Evolutionary conservation across 257 asterid species (phyloP).

Genomic region (Nicotiana obtusifolia): DNA sequence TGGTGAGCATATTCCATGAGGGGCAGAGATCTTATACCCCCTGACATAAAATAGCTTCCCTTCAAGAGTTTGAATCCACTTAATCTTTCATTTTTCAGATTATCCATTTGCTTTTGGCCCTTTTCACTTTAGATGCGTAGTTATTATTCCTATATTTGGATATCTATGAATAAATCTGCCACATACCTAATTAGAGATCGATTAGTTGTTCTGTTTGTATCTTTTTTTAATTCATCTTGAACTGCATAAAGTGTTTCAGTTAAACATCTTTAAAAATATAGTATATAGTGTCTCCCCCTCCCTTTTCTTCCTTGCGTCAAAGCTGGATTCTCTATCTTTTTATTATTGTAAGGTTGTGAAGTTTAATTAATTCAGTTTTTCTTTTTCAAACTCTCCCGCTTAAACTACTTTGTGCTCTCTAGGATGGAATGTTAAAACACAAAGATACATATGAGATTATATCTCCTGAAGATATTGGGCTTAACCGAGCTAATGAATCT

Average conservation of each 20-base stretch:
- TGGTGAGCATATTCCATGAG: neutral
- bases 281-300: neutral
- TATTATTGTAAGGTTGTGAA: neutral
- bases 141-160: neutral
- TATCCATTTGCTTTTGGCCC: neutral
- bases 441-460: slow-evolving; percentile 88
- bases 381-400: neutral
- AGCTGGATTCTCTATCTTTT: slow-evolving; percentile 4
- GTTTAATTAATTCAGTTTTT: neutral
- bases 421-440: slow-evolving; percentile 98
- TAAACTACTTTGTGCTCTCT: slow-evolving; percentile 13
- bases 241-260: neutral
- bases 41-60: neutral
- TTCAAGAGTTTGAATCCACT: neutral
- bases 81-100: neutral
- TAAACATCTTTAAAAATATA: neutral
- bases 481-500: slow-evolving; percentile 73
- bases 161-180: neutral
- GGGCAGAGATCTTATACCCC: neutral
- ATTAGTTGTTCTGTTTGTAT: neutral
- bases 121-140: neutral
- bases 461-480: slow-evolving; percentile 96
- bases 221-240: neutral
- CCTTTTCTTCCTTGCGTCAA: neutral
- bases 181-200: neutral